Percentiles rank a stretch among this genome's conserved stretches.
These are phyloP conservation scores for Erysimum pusillum DNA, from an alignment of 441 rosid genomes.

Conservation along the genomic window DNA sequence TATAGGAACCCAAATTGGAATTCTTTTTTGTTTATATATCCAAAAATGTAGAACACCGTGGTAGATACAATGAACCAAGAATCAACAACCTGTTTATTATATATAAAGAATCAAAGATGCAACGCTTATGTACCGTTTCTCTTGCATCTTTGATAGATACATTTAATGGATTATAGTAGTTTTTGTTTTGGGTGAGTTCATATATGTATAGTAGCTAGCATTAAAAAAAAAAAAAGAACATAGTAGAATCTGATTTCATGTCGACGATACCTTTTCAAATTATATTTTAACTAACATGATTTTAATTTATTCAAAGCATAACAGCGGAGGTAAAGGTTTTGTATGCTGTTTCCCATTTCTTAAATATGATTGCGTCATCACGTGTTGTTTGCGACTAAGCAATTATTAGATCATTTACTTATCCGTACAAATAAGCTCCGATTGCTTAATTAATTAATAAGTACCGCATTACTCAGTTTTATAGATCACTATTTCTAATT, in stretches of 20 bases:
- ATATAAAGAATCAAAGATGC: not conserved
- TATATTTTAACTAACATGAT: not conserved
- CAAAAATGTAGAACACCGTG: not conserved
- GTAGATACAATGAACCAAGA: conserved; percentile 31
- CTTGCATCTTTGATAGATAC: not conserved
- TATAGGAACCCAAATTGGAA: conserved; percentile 30
- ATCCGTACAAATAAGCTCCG: conserved; percentile 26
- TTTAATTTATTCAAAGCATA: not conserved
- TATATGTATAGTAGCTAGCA: conserved; percentile 25
- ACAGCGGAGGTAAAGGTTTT: conserved; percentile 4
- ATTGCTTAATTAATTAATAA: not conserved
- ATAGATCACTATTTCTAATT: not conserved
- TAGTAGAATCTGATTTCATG: conserved; percentile 28
- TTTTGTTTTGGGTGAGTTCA: conserved; percentile 6
- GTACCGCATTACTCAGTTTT: not conserved
- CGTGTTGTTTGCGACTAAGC: not conserved
- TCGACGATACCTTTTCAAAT: conserved; percentile 22
- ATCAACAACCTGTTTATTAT: conserved; percentile 3
- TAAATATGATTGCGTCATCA: conserved; percentile 33
- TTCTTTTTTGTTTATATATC: conserved; percentile 18
- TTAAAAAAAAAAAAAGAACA: not conserved
- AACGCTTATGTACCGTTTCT: not conserved
- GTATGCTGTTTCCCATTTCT: conserved; percentile 20
- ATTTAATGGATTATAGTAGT: not conserved
- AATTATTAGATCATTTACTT: not conserved